A percentile compares a stretch with the other conserved stretches of the same genome.
These are phyloP conservation scores for Ophiostoma quercus DNA, from an alignment of 2,329 filamentous ascomycete genomes.

Conservation along the genomic window DNA sequence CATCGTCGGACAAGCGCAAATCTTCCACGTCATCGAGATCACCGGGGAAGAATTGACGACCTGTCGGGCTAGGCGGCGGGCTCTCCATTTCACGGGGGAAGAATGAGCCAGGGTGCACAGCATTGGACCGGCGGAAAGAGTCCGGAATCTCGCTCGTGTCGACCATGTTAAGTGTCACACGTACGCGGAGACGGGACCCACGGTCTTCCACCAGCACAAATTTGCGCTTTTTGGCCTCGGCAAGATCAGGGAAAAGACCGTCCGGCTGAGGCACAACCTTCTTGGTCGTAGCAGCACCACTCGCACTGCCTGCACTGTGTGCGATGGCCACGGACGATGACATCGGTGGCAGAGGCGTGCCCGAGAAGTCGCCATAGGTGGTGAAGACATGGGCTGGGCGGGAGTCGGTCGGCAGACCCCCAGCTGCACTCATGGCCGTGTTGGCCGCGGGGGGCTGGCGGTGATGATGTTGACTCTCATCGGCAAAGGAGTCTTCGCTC, in stretches of 20 bases:
- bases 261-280: constrained; percentile 55
- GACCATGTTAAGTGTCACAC: constrained; percentile 87
- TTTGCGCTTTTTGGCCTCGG: constrained; percentile 86
- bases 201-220: constrained; percentile 94
- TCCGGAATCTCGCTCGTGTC: constrained; percentile 95
- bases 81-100: constrained; percentile 91
- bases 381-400: constrained; percentile 71
- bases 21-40: constrained; percentile 55
- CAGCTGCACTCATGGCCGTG: not conserved
- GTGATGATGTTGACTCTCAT: constrained; percentile 25
- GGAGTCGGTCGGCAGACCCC: constrained; percentile 47
- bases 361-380: constrained; percentile 58
- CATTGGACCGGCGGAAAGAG: constrained; percentile 83
- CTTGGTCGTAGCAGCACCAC: constrained; percentile 34
- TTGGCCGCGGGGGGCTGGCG: constrained; percentile 9
- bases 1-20: constrained; percentile 54
- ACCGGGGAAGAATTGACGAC: constrained; percentile 68
- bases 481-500: constrained; percentile 22
- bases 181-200: constrained; percentile 77
- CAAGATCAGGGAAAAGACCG: constrained; percentile 79
- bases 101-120: constrained; percentile 85
- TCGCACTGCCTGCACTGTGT: constrained; percentile 42
- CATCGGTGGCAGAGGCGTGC: constrained; percentile 45
- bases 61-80: constrained; percentile 69
- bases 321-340: constrained; percentile 61